These are phyloP conservation scores for Populus trichocarpa DNA, from an alignment of 441 rosid species.

Conservation along the genomic window DNA sequence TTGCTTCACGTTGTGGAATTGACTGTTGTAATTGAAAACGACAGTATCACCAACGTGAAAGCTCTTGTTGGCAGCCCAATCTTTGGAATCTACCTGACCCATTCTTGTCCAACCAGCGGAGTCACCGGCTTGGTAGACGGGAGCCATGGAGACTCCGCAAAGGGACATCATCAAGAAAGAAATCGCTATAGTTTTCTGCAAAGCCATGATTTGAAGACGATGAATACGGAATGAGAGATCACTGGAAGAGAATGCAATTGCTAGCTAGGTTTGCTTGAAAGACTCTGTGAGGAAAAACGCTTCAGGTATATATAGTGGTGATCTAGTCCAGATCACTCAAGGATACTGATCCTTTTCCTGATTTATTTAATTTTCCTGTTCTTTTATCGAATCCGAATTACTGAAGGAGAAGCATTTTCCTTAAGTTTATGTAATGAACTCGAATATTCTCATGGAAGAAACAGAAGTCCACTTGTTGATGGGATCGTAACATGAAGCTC, in stretches of 20 bases:
- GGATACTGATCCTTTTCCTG: background rate
- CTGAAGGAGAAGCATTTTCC: background rate
- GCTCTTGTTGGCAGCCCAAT: background rate
- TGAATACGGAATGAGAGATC: background rate
- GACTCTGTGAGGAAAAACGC: background rate
- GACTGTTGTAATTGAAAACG: slow-evolving; percentile 19
- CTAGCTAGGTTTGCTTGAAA: background rate
- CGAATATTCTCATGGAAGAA: background rate
- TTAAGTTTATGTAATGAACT: background rate
- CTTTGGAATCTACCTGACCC: background rate
- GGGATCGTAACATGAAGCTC: background rate
- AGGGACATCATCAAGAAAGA: background rate
- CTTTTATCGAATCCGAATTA: background rate
- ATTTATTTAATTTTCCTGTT: background rate
- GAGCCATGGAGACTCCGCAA: background rate
- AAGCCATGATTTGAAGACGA: background rate
- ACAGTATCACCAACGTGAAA: background rate
- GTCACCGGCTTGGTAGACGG: background rate
- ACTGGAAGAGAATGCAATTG: background rate
- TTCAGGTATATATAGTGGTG: background rate
- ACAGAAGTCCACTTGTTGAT: background rate
- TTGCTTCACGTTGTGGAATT: slow-evolving; percentile 24
- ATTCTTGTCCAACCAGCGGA: background rate
- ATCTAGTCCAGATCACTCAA: background rate
- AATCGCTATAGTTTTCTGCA: background rate